These are phyloP conservation scores for Sugiyamaella grinbergsii DNA, from an alignment of 1,139 yeast species.

Conservation along the genomic window DNA sequence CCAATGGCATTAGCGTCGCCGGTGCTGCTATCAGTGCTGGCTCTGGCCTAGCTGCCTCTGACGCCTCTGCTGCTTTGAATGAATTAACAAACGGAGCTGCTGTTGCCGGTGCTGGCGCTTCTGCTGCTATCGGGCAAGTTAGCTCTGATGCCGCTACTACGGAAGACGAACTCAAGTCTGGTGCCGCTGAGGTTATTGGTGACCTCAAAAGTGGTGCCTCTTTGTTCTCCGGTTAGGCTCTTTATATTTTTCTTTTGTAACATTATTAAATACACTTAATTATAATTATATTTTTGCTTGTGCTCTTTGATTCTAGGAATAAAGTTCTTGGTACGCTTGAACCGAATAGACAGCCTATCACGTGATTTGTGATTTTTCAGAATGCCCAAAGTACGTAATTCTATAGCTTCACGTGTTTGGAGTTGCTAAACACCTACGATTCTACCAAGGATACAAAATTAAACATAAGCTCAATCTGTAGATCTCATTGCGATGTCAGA, in stretches of 20 bases:
- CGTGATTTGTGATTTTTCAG: background rate
- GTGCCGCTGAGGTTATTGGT: conserved; percentile 8
- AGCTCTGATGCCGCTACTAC: conserved; percentile 2
- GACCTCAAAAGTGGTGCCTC: conserved; percentile 16
- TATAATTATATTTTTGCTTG: background rate
- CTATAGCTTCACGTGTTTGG: background rate
- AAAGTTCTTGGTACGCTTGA: no score
- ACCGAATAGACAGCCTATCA: no score
- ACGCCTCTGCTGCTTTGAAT: conserved; percentile 15
- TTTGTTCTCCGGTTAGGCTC: background rate
- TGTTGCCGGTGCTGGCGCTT: conserved; percentile 17
- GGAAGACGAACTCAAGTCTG: conserved; percentile 3
- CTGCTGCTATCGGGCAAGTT: conserved; percentile 13
- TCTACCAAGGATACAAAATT: no score
- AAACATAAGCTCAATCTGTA: no score
- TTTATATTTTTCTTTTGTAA: background rate
- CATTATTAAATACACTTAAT: no score
- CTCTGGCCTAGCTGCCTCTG: conserved; percentile 18
- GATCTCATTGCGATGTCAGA: conserved; percentile 4
- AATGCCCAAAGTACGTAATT: background rate
- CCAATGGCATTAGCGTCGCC: conserved; percentile 16
- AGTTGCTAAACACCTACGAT: background rate
- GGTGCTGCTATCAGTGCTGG: conserved; percentile 18
- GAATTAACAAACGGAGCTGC: conserved; percentile 17
- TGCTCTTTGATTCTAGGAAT: no score